Evolutionary conservation across 345 rosid species (phyloP).

Genomic region (Arabidopsis suecica): DNA sequence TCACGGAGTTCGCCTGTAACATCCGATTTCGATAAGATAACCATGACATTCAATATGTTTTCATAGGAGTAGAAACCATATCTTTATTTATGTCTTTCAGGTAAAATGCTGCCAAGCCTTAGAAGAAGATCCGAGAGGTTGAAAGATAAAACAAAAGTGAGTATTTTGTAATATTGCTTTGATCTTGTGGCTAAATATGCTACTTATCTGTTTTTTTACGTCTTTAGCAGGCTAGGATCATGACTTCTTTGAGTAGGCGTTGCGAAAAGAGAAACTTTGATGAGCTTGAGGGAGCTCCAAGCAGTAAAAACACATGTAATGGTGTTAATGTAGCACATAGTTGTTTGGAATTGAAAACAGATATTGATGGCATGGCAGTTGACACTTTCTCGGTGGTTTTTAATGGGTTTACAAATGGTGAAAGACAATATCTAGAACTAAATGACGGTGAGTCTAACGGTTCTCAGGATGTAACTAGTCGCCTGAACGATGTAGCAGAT

Average conservation of each 20-base stretch:
- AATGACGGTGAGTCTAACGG: slow-evolving; percentile 40
- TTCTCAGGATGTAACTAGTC: slow-evolving; percentile 41
- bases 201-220: slow-evolving; percentile 22
- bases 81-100: slow-evolving; percentile 49
- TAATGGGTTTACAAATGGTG: slow-evolving; percentile 47
- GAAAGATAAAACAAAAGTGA: slow-evolving; percentile 71
- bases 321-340: slow-evolving; percentile 36
- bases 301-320: slow-evolving; percentile 49
- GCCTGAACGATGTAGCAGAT: slow-evolving; percentile 51
- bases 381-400: slow-evolving; percentile 42
- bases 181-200: slow-evolving; percentile 23
- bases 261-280: slow-evolving; percentile 86
- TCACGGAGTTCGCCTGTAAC: slow-evolving; percentile 92
- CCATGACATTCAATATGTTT: slow-evolving; percentile 6
- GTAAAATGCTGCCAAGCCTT: slow-evolving; percentile 74
- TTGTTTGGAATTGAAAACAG: slow-evolving; percentile 27
- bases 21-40: slow-evolving; percentile 16
- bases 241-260: slow-evolving; percentile 93
- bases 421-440: slow-evolving; percentile 39
- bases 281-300: slow-evolving; percentile 61
- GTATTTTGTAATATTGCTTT: slow-evolving; percentile 35
- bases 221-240: slow-evolving; percentile 65
- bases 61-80: slow-evolving; percentile 9
- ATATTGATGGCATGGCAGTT: slow-evolving; percentile 32
- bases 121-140: slow-evolving; percentile 72